Percentiles rank a stretch among this genome's conserved stretches.
Evolutionary conservation across 257 asterid genomes (phyloP).

Genomic region (Gynochthodes officinalis): DNA sequence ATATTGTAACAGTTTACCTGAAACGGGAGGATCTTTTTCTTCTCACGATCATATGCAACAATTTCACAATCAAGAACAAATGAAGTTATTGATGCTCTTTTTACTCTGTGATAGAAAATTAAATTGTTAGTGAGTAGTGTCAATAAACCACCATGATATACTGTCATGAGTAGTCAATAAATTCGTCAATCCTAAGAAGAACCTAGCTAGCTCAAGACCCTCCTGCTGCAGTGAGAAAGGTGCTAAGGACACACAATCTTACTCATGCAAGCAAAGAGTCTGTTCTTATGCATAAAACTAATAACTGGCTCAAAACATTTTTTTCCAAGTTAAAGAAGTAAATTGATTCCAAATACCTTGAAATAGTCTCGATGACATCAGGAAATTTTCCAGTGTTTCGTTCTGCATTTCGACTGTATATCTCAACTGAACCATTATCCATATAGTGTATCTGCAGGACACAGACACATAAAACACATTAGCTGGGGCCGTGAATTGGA

Average conservation of each 20-base stretch:
- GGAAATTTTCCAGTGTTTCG: constrained; percentile 94
- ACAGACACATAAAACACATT: background rate
- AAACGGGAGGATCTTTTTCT: constrained; percentile 85
- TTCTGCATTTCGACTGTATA: constrained; percentile 96
- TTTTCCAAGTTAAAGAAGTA: constrained; percentile 1
- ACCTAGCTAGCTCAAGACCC: constrained; percentile 2
- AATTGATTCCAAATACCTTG: constrained; percentile 48
- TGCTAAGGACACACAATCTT: constrained; percentile 1
- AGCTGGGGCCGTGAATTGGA: background rate
- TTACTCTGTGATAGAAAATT: constrained; percentile 53
- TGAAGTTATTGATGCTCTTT: constrained; percentile 62
- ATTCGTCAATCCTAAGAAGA: background rate
- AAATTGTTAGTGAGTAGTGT: constrained; percentile 1
- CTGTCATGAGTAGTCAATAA: background rate
- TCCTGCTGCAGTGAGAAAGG: background rate
- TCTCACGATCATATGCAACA: constrained; percentile 91
- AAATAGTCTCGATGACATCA: constrained; percentile 70
- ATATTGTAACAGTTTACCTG: constrained; percentile 48
- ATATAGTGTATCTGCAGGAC: constrained; percentile 63
- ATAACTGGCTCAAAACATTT: background rate
- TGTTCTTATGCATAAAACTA: background rate
- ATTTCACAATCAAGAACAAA: constrained; percentile 96
- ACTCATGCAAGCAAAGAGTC: background rate
- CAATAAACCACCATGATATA: background rate
- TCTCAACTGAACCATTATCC: constrained; percentile 90